Evolutionary conservation across 2,329 filamentous ascomycete species (phyloP).

Genomic region (Colletotrichum plurivorum): DNA sequence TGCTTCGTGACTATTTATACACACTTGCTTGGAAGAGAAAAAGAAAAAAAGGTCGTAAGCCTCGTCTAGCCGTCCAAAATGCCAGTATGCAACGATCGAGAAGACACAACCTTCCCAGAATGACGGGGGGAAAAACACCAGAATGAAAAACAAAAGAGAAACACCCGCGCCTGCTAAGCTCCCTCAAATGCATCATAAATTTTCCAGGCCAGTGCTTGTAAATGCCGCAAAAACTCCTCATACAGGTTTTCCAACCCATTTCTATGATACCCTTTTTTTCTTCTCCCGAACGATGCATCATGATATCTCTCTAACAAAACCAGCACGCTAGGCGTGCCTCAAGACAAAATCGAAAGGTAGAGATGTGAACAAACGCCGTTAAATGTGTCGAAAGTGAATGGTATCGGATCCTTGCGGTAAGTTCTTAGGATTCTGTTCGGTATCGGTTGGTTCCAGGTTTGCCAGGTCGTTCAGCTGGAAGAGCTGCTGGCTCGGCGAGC

Average conservation of each 20-base stretch:
- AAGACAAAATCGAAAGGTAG: slow-evolving; percentile 25
- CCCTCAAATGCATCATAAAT: slow-evolving; percentile 38
- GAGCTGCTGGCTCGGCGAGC: slow-evolving; percentile 37
- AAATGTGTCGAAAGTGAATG: slow-evolving; percentile 8
- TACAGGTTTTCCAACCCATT: slow-evolving; percentile 15
- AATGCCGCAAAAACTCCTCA: slow-evolving; percentile 39
- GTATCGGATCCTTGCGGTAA: slow-evolving; percentile 16
- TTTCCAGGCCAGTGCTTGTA: slow-evolving; percentile 39
- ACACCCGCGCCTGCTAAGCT: slow-evolving; percentile 32
- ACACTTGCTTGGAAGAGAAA: slow-evolving; percentile 3
- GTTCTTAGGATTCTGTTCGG: not conserved
- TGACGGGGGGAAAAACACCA: not conserved
- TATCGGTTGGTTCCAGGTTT: not conserved
- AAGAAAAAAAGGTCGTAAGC: slow-evolving; percentile 14
- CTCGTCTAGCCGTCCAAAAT: slow-evolving; percentile 27
- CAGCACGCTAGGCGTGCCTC: not conserved
- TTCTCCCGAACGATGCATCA: slow-evolving; percentile 25
- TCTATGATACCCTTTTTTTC: slow-evolving; percentile 36
- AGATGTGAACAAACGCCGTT: slow-evolving; percentile 13
- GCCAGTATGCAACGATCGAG: slow-evolving; percentile 17
- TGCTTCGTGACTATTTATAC: not conserved
- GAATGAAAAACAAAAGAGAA: slow-evolving; percentile 7
- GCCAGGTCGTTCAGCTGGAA: slow-evolving; percentile 19
- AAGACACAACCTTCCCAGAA: not conserved
- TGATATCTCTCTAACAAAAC: slow-evolving; percentile 24